Evolutionary conservation across 169 alveolate species (phyloP).

Genomic region (Plasmodium cynomolgi): DNA sequence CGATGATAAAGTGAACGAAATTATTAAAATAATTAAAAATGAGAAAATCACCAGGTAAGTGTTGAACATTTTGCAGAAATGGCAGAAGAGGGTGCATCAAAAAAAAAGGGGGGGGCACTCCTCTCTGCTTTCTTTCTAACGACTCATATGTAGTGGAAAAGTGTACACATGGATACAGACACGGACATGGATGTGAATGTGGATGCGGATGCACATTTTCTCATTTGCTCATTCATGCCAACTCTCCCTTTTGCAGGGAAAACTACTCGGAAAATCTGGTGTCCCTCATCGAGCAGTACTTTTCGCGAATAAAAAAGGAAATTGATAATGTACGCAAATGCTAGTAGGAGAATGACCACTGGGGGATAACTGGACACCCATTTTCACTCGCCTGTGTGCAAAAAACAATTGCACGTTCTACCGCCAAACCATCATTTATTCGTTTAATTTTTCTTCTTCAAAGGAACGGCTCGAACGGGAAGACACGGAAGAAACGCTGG

Average conservation of each 20-base stretch:
- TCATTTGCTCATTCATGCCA: not conserved
- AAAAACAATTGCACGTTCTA: not conserved
- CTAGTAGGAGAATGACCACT: not conserved
- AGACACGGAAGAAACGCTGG: slow-evolving; percentile 65
- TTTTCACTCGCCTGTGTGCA: not conserved
- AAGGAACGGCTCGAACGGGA: slow-evolving; percentile 69
- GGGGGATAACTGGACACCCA: not conserved
- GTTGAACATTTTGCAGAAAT: not conserved
- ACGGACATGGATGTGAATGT: not conserved
- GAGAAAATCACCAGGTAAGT: slow-evolving; percentile 65
- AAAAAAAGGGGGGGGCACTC: not conserved
- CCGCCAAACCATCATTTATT: slow-evolving; percentile 2
- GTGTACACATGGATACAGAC: not conserved
- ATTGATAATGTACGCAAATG: slow-evolving; percentile 51
- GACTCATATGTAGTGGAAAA: not conserved
- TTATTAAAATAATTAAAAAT: slow-evolving; percentile 52
- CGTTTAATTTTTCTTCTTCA: slow-evolving; percentile 3
- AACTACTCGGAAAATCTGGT: slow-evolving; percentile 68
- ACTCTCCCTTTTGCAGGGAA: slow-evolving; percentile 27
- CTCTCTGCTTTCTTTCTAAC: not conserved
- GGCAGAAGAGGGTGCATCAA: not conserved
- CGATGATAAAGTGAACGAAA: slow-evolving; percentile 69
- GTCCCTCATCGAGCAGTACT: slow-evolving; percentile 68
- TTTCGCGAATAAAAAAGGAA: slow-evolving; percentile 66
- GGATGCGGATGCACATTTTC: not conserved